phyloP scores from a whole-genome alignment of 305 asterid species.

The Striga hermonthica region DNA sequence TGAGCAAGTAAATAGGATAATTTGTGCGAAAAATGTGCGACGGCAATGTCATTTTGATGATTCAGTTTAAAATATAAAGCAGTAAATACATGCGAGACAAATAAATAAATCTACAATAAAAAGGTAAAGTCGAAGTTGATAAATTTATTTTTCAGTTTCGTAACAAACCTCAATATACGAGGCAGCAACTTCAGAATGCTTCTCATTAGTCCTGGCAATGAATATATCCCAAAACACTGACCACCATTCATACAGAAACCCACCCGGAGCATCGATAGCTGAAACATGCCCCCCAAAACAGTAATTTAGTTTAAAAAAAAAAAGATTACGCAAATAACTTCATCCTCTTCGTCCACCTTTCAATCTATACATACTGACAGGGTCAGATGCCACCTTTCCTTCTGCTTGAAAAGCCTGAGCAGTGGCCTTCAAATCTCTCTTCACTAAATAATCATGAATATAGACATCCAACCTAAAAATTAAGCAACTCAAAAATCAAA shows the following conservation, averaged over 20 bases:
- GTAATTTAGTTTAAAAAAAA: background rate
- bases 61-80: background rate
- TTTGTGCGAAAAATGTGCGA: background rate
- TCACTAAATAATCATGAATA: conserved; percentile 85
- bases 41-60: background rate
- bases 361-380: conserved; percentile 63
- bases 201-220: conserved; percentile 91
- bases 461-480: conserved; percentile 85
- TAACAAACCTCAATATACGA: conserved; percentile 87
- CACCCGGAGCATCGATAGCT: conserved; percentile 99
- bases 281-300: conserved; percentile 29
- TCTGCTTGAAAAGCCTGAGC: conserved; percentile 97
- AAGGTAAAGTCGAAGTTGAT: no score
- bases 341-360: background rate
- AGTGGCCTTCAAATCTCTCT: conserved; percentile 85
- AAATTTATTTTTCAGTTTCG: background rate
- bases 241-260: conserved; percentile 97
- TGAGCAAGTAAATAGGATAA: background rate
- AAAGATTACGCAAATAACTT: conserved; percentile 13
- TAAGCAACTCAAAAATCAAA: conserved; percentile 18
- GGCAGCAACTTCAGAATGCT: conserved; percentile 95
- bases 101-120: background rate
- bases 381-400: conserved; percentile 97
- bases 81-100: background rate
- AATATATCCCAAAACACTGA: conserved; percentile 95